Percentiles rank a stretch among this genome's conserved stretches.
Evolutionary conservation across 139 green algal genomes (phyloP).

Genomic region (Coelastrella sp.): DNA sequence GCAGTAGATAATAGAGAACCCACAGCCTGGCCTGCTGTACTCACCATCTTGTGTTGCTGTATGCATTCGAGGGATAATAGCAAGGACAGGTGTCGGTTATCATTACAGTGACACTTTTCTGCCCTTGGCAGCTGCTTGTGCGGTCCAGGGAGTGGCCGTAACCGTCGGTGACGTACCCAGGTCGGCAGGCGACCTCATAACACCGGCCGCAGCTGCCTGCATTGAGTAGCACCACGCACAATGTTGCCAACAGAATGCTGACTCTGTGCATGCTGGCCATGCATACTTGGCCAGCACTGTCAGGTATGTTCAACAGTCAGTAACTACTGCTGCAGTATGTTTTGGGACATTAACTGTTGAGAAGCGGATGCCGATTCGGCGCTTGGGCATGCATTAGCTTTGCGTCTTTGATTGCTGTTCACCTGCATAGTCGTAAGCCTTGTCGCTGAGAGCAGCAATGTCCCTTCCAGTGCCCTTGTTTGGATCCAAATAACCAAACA

Average conservation of each 20-base stretch:
- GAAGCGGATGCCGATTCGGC: too few relatives aligned
- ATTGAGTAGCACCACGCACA: neutral
- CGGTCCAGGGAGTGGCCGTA: slow-evolving; percentile 10
- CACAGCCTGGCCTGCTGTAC: neutral
- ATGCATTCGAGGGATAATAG: slow-evolving; percentile 56
- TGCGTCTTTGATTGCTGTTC: neutral
- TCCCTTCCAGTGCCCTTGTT: slow-evolving; percentile 27
- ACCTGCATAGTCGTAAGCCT: neutral
- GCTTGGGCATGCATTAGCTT: too few relatives aligned
- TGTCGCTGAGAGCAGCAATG: slow-evolving; percentile 26
- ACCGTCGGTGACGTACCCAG: neutral
- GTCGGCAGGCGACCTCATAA: slow-evolving; percentile 26
- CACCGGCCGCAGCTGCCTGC: slow-evolving; percentile 22
- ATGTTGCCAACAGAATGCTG: too few relatives aligned
- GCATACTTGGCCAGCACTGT: too few relatives aligned
- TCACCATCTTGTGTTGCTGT: slow-evolving; percentile 54
- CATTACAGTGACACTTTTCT: neutral
- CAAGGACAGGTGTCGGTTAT: slow-evolving; percentile 57
- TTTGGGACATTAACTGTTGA: too few relatives aligned
- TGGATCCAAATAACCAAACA: neutral
- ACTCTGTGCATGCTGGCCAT: too few relatives aligned
- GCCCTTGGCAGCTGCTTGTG: neutral
- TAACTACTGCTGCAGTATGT: too few relatives aligned
- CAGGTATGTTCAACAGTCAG: too few relatives aligned
- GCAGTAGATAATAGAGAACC: too few relatives aligned